These are phyloP conservation scores for Amoeboaphelidium protococcarum DNA, from an alignment of 371 early-diverging fungal genomes.

Conservation along the genomic window DNA sequence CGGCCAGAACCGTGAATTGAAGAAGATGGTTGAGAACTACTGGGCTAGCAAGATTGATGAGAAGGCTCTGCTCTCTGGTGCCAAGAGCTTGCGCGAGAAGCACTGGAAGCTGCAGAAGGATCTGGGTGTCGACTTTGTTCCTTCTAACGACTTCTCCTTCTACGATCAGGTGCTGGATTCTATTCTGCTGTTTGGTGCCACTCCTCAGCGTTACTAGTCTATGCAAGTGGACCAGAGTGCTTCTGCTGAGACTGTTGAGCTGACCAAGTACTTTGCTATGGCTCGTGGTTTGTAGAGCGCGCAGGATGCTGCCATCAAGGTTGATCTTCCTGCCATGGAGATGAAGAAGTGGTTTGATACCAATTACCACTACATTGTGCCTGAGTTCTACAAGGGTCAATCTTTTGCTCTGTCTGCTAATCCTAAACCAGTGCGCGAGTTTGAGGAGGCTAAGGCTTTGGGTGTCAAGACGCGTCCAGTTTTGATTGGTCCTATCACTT, in stretches of 20 bases:
- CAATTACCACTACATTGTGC: constrained; percentile 77
- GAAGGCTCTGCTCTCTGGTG: constrained; percentile 34
- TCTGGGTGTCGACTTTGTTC: constrained; percentile 49
- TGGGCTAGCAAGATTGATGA: constrained; percentile 67
- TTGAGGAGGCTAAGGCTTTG: constrained; percentile 63
- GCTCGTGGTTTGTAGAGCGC: constrained; percentile 66
- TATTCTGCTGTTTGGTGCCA: constrained; percentile 40
- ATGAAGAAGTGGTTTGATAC: constrained; percentile 72
- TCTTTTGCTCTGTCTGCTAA: constrained; percentile 32
- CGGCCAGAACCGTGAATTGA: constrained; percentile 47
- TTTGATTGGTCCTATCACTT: constrained; percentile 68
- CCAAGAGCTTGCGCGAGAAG: constrained; percentile 40
- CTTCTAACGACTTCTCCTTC: constrained; percentile 77
- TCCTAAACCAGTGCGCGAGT: constrained; percentile 53
- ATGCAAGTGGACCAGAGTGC: constrained; percentile 14
- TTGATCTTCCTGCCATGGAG: constrained; percentile 80
- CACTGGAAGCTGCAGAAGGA: constrained; percentile 70
- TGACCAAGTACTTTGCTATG: constrained; percentile 87
- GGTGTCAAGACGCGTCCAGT: constrained; percentile 78
- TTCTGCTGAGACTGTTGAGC: constrained; percentile 9
- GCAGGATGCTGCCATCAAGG: constrained; percentile 18
- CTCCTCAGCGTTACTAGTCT: constrained; percentile 43
- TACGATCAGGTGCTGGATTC: constrained; percentile 85
- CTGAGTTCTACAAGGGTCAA: constrained; percentile 50
- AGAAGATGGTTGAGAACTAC: constrained; percentile 62